A percentile compares a stretch with the other conserved stretches of the same genome.
These are phyloP conservation scores for Ligustrum vulgare DNA, from an alignment of 257 asterid species.

Conservation along the genomic window DNA sequence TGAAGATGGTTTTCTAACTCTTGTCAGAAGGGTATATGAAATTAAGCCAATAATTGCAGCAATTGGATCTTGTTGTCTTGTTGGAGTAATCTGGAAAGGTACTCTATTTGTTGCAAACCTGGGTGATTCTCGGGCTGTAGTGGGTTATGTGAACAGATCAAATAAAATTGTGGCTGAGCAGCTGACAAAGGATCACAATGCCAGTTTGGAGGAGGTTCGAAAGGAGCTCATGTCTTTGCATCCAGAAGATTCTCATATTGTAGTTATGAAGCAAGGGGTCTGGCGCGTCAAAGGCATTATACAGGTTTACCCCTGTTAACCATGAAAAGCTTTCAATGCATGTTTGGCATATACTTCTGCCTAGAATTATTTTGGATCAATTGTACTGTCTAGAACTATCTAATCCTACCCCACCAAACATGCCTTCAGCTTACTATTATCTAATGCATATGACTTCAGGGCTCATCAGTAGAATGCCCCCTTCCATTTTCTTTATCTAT, in stretches of 20 bases:
- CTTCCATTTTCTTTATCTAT: no score
- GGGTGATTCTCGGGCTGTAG: conserved; percentile 89
- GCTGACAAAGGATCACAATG: conserved; percentile 77
- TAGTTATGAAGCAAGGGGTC: conserved; percentile 49
- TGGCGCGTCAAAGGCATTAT: conserved; percentile 92
- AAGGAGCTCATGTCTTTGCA: conserved; percentile 59
- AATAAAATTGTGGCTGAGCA: conserved; percentile 63
- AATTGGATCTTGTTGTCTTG: conserved; percentile 79
- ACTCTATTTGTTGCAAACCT: conserved; percentile 62
- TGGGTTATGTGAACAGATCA: conserved; percentile 53
- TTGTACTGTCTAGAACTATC: no score
- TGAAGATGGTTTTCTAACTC: conserved; percentile 55
- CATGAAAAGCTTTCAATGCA: background rate
- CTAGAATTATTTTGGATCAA: background rate
- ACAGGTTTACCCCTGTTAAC: conserved; percentile 46
- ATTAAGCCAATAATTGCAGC: conserved; percentile 51
- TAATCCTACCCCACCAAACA: no score
- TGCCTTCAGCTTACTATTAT: no score
- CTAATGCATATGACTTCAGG: no score
- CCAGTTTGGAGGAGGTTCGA: conserved; percentile 61
- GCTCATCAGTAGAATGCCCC: no score
- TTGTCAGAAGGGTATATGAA: conserved; percentile 49
- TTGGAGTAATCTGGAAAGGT: conserved; percentile 72
- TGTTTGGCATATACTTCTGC: background rate
- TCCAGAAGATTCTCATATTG: conserved; percentile 63